Conservation (phyloP, 2,329 filamentous ascomycete species). For the Pseudogymnoascus sp. region DNA sequence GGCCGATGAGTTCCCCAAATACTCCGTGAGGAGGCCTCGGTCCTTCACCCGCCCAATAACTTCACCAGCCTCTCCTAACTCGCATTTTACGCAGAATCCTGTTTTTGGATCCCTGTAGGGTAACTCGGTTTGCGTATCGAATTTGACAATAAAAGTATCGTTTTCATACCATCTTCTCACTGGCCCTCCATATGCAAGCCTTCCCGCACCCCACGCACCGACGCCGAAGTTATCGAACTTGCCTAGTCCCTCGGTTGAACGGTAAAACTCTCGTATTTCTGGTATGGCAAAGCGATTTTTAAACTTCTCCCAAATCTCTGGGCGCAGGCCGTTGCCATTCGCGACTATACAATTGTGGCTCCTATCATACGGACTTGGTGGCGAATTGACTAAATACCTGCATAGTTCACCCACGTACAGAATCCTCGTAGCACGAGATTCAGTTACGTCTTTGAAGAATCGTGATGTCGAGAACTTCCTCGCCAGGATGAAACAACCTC, state of each 20-base stretch:
- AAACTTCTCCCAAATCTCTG: slow-evolving; percentile 42
- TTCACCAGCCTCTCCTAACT: slow-evolving; percentile 36
- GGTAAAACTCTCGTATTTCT: slow-evolving; percentile 42
- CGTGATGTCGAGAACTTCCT: slow-evolving; percentile 39
- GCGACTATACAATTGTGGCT: slow-evolving; percentile 38
- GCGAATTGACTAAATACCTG: slow-evolving; percentile 39
- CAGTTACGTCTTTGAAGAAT: slow-evolving; percentile 39
- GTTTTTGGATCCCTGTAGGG: slow-evolving; percentile 37
- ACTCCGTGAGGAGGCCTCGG: slow-evolving; percentile 34
- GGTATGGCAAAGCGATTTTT: slow-evolving; percentile 35
- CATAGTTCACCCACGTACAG: slow-evolving; percentile 43
- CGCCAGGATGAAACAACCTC: slow-evolving; percentile 36
- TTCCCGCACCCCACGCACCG: slow-evolving; percentile 36
- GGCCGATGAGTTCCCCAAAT: slow-evolving; percentile 34
- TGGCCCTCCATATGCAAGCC: slow-evolving; percentile 37
- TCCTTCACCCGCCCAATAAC: slow-evolving; percentile 37
- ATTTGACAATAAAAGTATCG: slow-evolving; percentile 36
- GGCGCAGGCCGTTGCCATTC: slow-evolving; percentile 40
- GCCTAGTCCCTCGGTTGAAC: slow-evolving; percentile 39
- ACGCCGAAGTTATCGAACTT: slow-evolving; percentile 38
- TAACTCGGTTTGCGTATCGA: slow-evolving; percentile 32
- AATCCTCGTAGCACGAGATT: slow-evolving; percentile 35
- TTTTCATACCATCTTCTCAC: slow-evolving; percentile 34
- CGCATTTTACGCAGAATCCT: slow-evolving; percentile 35
- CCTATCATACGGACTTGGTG: slow-evolving; percentile 37